Evolutionary conservation across 1,284 basidiomycete species (phyloP), one percentile per base, ranked within the genome.

Genomic region (Trichosporon coremiiforme): DNA sequence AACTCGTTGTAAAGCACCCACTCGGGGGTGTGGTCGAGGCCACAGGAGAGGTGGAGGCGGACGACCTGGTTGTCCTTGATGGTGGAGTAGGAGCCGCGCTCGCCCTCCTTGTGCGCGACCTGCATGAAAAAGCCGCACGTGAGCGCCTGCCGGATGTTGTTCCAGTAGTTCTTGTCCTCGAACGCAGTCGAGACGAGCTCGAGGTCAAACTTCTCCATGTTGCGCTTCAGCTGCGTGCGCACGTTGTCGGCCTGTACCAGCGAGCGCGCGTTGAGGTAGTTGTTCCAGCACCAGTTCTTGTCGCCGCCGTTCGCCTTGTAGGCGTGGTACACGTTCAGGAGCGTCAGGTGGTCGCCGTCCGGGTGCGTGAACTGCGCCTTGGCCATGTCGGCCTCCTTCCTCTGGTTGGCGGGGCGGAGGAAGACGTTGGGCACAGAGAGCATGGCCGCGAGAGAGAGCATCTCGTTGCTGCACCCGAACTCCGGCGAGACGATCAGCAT

Each of bases 1-100:
- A 99, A 99, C 83, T 97, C 97, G 82, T 99, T 97, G 87, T 97
- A 99, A 53, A 98, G 84, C 15, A 98, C 94, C 93, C 95, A 99
- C 78, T 98, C 95, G 0, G 96, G 95, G 70, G 90, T 90, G n/a
- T 89, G 89, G 75, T 97, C 93, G 64, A 99, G 85, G 33, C 95
- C 94, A 73, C 94, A 96, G 5, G 91, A 93, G 6, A 96, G 93
- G 82, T 99, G 96, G n/a, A 98, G 86, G n/a, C 86, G 86, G 7
- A 98, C 95, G 53, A 93, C 88, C 90, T 93, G 77, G 78, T 95
- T 94, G 81, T 98, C 95, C 85, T 98, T 98, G 74, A 97, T 90
- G 0, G 95, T 98, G 74, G 90, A 79, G 81, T 95, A 95, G 70
- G 86, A 87, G 2, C 89, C 89, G 85, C 94, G 94, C 77, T 94